Percentiles rank a stretch among this genome's conserved stretches.
These are phyloP conservation scores for Caryopteris hybrid DNA, from an alignment of 305 asterid genomes.

Conservation along the genomic window DNA sequence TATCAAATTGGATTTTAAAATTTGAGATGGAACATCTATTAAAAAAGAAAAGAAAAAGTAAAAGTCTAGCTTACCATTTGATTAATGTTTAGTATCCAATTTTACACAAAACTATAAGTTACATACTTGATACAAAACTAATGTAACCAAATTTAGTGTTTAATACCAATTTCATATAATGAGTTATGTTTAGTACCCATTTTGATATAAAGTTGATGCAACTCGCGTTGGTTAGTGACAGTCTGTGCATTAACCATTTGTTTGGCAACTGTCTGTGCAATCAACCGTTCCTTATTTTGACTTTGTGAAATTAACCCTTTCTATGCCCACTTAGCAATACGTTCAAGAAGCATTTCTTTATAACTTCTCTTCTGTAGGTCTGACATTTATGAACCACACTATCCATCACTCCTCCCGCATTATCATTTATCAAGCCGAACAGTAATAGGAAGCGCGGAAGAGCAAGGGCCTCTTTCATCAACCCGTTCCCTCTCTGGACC, in stretches of 20 bases:
- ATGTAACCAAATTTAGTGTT: neutral
- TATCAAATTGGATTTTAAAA: neutral
- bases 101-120: neutral
- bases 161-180: neutral
- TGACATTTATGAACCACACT: conserved; percentile 37
- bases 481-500: conserved; percentile 18
- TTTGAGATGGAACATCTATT: neutral
- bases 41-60: too few relatives aligned
- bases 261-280: too few relatives aligned
- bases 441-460: conserved; percentile 29
- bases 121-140: neutral
- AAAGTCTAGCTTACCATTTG: too few relatives aligned
- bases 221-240: neutral
- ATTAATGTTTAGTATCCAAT: neutral
- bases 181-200: too few relatives aligned
- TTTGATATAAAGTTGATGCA: neutral
- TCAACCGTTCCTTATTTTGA: too few relatives aligned
- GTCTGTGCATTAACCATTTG: too few relatives aligned
- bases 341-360: neutral
- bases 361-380: conserved; percentile 43
- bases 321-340: neutral
- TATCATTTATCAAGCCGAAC: conserved; percentile 39
- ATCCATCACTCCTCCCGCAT: conserved; percentile 34
- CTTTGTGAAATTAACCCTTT: neutral
- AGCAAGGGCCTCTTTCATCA: conserved; percentile 24